Base-by-base conservation (phyloP, 2,329 filamentous ascomycete genomes). In the Leptographium flavum region DNA sequence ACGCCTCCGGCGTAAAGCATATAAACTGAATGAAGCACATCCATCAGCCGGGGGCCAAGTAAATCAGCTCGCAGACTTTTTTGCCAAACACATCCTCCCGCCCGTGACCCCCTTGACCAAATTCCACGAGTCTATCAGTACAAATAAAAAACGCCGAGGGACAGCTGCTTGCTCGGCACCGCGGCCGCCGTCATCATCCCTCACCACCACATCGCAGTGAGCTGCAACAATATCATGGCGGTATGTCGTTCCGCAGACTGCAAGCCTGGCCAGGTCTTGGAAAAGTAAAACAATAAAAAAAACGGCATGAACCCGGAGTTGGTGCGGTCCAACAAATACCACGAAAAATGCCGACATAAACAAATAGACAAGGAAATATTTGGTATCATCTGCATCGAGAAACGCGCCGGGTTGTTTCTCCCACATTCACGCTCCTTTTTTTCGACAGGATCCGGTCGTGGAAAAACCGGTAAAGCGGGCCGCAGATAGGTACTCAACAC, bases 91-190 rank as follows among this genome's bases (percentile, higher is more conserved):
- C 33, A 28, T 11, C 25, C 21, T 21, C 22, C 36, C 37, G n/a
- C 43, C 37, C 7, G 30, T n/a, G 23, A 28, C 17, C 31, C 41
- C 45, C 30, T 33, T 44, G 41, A 46, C 42, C 48, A 39, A 37
- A 37, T 46, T 42, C 42, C 39, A 33, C 36, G 52, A 48, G 47
- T 56, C 57, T 59, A 59, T 57, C 54, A 52, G 53, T 58, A 58
- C 57, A 58, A 57, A 55, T 52, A 47, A 53, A 54, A 51, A 52
- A 48, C 49, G 49, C 51, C 49, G 52, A 47, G 43, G 30, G 5
- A 36, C 14, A 17, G 38, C 38, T 27, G n/a, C 37, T 21, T 23
- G 35, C 35, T 37, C 35, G 22, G 15, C n/a, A 37, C 35, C 35
- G 22, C 35, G 22, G 19, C 19, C 35, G 11, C 6, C 35, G 3